Conservation (phyloP, 2,329 filamentous ascomycete species). For the Colletotrichum cuscutae region DNA sequence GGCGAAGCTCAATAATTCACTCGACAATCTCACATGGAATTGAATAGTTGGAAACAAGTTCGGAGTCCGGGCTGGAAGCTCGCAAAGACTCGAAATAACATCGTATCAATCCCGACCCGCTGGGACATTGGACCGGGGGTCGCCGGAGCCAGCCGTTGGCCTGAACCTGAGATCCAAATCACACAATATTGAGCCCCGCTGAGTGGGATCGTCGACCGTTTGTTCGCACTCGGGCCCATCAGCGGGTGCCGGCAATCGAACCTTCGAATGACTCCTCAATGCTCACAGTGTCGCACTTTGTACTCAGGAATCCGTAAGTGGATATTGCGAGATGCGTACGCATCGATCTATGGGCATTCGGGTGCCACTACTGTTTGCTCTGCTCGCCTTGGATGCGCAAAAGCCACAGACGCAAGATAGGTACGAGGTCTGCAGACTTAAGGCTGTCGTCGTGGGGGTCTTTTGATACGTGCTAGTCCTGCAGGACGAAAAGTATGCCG, state of each 20-base stretch:
- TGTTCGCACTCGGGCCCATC: conserved; percentile 14
- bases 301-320: background rate
- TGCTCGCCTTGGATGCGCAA: background rate
- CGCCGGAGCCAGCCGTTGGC: conserved; percentile 4
- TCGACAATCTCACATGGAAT: background rate
- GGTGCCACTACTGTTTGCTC: background rate
- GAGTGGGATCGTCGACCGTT: background rate
- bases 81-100: background rate
- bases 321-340: background rate
- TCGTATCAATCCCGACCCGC: conserved; percentile 20
- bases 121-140: background rate
- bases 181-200: conserved; percentile 1
- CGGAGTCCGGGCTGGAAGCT: background rate
- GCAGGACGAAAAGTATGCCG: conserved; percentile 24
- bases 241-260: conserved; percentile 14
- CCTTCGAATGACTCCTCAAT: background rate
- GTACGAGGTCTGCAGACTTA: background rate
- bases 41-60: background rate
- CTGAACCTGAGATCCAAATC: conserved; percentile 13
- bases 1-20: background rate
- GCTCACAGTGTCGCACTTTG: too few relatives aligned
- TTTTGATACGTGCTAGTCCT: conserved; percentile 17
- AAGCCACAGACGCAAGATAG: background rate
- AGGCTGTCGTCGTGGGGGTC: background rate
- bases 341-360: background rate